Evolutionary conservation across 257 asterid genomes (phyloP).

Genomic region (Nicotiana otophora): DNA sequence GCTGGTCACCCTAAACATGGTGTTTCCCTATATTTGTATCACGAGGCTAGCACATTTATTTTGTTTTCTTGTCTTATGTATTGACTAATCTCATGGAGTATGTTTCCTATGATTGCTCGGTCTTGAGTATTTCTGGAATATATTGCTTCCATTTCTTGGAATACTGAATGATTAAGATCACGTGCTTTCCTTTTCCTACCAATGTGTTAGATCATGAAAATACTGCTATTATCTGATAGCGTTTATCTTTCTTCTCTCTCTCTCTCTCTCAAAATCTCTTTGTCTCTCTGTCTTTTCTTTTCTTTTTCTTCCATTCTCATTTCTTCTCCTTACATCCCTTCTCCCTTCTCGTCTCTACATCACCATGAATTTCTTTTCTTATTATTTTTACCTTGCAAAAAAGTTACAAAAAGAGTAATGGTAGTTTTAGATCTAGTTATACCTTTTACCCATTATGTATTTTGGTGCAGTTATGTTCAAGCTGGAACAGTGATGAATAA

Average conservation of each 20-base stretch:
- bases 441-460: neutral
- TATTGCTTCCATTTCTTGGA: neutral
- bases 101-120: neutral
- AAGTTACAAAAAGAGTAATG: neutral
- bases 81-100: neutral
- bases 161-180: neutral
- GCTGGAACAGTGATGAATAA: conserved; percentile 75
- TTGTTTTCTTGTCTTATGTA: neutral
- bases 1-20: neutral
- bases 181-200: neutral
- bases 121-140: neutral
- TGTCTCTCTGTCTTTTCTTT: neutral
- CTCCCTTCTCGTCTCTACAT: neutral
- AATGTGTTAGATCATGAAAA: neutral
- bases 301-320: neutral
- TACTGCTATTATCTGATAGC: neutral
- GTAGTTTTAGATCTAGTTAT: neutral
- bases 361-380: neutral
- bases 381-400: neutral
- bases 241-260: neutral
- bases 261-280: no score
- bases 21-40: neutral
- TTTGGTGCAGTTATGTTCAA: conserved; percentile 57
- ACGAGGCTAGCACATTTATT: neutral
- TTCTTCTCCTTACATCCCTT: neutral